A percentile compares a stretch with the other conserved stretches of the same genome.
phyloP scores from a whole-genome alignment of 192 early-diverging fungal species.

The Podila verticillata region DNA sequence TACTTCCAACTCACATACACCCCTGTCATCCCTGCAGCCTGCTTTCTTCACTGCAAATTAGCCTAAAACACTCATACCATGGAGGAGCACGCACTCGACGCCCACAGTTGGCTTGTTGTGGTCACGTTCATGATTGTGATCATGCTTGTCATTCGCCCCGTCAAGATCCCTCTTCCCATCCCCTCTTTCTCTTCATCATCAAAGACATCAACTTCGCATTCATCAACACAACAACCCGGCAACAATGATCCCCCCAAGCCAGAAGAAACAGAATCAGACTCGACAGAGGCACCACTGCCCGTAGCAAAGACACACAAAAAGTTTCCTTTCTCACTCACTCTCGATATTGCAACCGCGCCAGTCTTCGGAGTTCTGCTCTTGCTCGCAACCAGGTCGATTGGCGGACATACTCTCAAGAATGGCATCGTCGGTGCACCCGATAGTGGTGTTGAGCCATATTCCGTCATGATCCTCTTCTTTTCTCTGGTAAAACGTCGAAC shows the following conservation, averaged over 20 bases:
- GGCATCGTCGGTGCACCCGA: slow-evolving; percentile 36
- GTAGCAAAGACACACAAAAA: neutral
- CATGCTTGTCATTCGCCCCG: slow-evolving; percentile 67
- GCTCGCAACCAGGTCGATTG: slow-evolving; percentile 66
- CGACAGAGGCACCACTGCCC: neutral
- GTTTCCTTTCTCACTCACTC: slow-evolving; percentile 43
- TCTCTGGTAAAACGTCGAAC: slow-evolving; percentile 57
- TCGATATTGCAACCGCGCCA: slow-evolving; percentile 80
- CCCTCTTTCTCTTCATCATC: neutral
- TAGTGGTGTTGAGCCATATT: slow-evolving; percentile 77
- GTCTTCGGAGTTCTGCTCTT: slow-evolving; percentile 74
- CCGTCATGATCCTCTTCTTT: slow-evolving; percentile 85
- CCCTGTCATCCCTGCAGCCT: no score
- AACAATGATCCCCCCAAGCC: no score
- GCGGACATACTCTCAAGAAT: slow-evolving; percentile 39
- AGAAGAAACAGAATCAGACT: no score
- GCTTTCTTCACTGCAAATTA: no score
- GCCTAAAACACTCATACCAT: neutral
- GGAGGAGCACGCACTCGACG: slow-evolving; percentile 28
- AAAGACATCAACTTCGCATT: neutral
- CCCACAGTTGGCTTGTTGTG: slow-evolving; percentile 70
- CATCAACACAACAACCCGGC: slow-evolving; percentile 2
- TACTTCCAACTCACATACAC: no score
- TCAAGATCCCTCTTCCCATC: slow-evolving; percentile 61
- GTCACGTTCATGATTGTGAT: slow-evolving; percentile 68